Evolutionary conservation across 306 rosid species (phyloP).

Genomic region (Cicer yamashitae): DNA sequence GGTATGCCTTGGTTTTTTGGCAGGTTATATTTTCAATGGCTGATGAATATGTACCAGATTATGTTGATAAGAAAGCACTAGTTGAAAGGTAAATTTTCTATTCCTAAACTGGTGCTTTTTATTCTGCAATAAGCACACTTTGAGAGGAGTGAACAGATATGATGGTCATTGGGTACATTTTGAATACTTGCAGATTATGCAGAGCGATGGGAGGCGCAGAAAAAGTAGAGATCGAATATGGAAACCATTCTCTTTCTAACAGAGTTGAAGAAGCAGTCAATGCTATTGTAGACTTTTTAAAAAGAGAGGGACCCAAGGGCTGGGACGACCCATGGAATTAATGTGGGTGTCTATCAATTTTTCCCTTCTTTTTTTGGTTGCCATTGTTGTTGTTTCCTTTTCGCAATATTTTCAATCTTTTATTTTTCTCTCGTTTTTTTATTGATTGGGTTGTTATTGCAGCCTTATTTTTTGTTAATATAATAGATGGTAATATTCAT

Average conservation of each 20-base stretch:
- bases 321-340: conserved; percentile 99
- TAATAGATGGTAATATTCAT: conserved; percentile 37
- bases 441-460: conserved; percentile 40
- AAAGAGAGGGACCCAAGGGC: conserved; percentile 91
- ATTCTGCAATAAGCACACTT: conserved; percentile 19
- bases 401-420: conserved; percentile 17
- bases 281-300: conserved; percentile 81
- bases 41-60: conserved; percentile 94
- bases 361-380: conserved; percentile 9
- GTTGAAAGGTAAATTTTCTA: conserved; percentile 70
- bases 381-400: conserved; percentile 23
- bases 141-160: conserved; percentile 14
- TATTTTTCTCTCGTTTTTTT: conserved; percentile 23
- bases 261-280: conserved; percentile 82
- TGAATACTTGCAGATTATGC: conserved; percentile 74
- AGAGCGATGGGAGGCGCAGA: conserved; percentile 95
- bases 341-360: conserved; percentile 23
- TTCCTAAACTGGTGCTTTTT: conserved; percentile 25
- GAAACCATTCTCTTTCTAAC: conserved; percentile 96
- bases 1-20: conserved; percentile 38
- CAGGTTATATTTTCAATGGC: conserved; percentile 95
- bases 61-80: conserved; percentile 89
- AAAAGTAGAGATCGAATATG: conserved; percentile 87
- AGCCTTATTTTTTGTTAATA: conserved; percentile 49
- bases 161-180: conserved; percentile 23